Evolutionary conservation across 169 alveolate genomes (phyloP).

Genomic region (Plasmodium cynomolgi): DNA sequence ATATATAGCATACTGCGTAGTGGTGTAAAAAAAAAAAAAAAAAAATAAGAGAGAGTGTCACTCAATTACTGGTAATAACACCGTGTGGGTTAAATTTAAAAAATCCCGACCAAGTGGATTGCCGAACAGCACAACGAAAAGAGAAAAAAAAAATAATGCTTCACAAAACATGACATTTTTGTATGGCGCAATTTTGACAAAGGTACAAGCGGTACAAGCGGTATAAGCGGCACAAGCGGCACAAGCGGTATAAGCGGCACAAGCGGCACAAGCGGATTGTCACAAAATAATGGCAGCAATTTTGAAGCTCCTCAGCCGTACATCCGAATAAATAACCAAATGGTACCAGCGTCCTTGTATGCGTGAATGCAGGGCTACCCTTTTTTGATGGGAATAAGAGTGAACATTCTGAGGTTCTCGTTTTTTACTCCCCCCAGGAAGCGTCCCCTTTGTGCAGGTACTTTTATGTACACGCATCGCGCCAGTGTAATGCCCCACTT

Average conservation of each 20-base stretch:
- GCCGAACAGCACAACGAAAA: not conserved
- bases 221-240: not conserved
- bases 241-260: not conserved
- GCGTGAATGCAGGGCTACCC: not conserved
- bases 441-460: not conserved
- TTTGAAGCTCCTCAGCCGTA: not conserved
- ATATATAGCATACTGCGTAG: not conserved
- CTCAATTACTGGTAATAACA: not conserved
- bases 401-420: not conserved
- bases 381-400: not conserved
- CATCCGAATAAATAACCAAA: not conserved
- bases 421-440: not conserved
- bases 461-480: not conserved
- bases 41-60: not conserved
- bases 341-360: not conserved
- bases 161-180: not conserved
- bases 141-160: not conserved
- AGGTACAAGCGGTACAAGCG: not conserved
- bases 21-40: constrained; percentile 8
- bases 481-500: not conserved
- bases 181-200: not conserved
- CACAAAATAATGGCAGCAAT: not conserved
- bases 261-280: not conserved
- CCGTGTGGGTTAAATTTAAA: not conserved
- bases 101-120: not conserved